A percentile compares a stretch with the other conserved stretches of the same genome.
These are phyloP conservation scores for Agaricus blazei DNA, from an alignment of 768 basidiomycete genomes.

Conservation along the genomic window DNA sequence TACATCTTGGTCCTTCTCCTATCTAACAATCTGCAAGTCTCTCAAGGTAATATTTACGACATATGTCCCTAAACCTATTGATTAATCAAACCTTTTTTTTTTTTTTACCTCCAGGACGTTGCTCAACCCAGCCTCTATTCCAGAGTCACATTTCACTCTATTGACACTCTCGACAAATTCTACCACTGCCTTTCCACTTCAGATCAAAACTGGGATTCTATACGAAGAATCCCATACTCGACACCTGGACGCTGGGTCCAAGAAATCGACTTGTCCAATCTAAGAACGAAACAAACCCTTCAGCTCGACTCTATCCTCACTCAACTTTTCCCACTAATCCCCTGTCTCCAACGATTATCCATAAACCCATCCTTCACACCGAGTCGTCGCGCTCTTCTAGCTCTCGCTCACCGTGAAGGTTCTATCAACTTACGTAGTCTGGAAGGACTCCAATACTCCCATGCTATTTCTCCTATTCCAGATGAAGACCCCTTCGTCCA, in stretches of 20 bases:
- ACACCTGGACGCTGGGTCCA: slow-evolving; percentile 87
- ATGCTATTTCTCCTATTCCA: slow-evolving; percentile 24
- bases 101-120: slow-evolving; percentile 41
- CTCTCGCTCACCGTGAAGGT: slow-evolving; percentile 50
- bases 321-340: slow-evolving; percentile 58
- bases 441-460: slow-evolving; percentile 50
- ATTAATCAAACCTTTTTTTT: background rate
- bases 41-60: slow-evolving; percentile 34
- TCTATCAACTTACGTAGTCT: slow-evolving; percentile 43
- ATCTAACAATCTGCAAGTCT: slow-evolving; percentile 38
- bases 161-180: slow-evolving; percentile 50
- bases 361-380: slow-evolving; percentile 54
- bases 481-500: slow-evolving; percentile 55
- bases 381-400: slow-evolving; percentile 53
- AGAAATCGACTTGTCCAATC: slow-evolving; percentile 59
- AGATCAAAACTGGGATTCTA: slow-evolving; percentile 83
- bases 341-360: slow-evolving; percentile 51
- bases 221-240: slow-evolving; percentile 82
- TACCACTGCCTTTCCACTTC: slow-evolving; percentile 50
- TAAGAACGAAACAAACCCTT: slow-evolving; percentile 45
- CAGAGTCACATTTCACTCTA: slow-evolving; percentile 38
- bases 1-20: slow-evolving; percentile 25
- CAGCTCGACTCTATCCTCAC: slow-evolving; percentile 60
- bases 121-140: slow-evolving; percentile 64
- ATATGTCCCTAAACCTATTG: background rate